These are phyloP conservation scores for Viola pubescens DNA, from an alignment of 441 rosid genomes.

Conservation along the genomic window DNA sequence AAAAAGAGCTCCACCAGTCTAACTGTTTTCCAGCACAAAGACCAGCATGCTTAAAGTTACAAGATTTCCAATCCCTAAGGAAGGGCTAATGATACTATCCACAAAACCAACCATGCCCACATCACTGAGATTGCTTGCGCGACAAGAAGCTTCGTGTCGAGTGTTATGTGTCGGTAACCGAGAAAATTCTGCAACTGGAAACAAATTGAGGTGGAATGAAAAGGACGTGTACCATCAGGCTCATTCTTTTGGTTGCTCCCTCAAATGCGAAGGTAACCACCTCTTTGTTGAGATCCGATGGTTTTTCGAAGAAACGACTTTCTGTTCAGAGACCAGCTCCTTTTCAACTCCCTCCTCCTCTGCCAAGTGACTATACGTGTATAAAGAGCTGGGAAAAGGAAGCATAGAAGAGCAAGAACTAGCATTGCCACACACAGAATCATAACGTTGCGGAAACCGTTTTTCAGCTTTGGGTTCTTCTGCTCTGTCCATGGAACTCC, in stretches of 20 bases:
- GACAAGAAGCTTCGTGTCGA: not conserved
- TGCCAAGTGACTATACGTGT: conserved; percentile 40
- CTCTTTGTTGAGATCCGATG: conserved; percentile 38
- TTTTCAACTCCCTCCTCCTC: conserved; percentile 35
- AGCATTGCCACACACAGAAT: conserved; percentile 55
- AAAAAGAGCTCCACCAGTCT: not conserved
- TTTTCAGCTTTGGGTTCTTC: conserved; percentile 37
- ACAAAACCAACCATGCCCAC: not conserved
- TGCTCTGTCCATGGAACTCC: conserved; percentile 98
- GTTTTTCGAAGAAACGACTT: conserved; percentile 56
- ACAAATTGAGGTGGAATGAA: not conserved
- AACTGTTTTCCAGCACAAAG: not conserved
- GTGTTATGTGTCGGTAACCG: not conserved
- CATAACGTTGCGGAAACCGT: conserved; percentile 87
- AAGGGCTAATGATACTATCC: not conserved
- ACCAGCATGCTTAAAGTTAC: not conserved
- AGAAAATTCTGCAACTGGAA: not conserved
- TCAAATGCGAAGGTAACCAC: conserved; percentile 72
- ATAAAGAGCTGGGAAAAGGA: conserved; percentile 57
- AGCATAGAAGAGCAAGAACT: conserved; percentile 49
- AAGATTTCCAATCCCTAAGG: conserved; percentile 2
- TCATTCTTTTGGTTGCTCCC: not conserved
- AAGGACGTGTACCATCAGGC: not conserved
- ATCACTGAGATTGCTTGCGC: not conserved
- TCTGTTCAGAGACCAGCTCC: conserved; percentile 71